A percentile compares a stretch with the other conserved stretches of the same genome.
These are phyloP conservation scores for Bidens hawaiensis DNA, from an alignment of 140 eudicot genomes.

Conservation along the genomic window DNA sequence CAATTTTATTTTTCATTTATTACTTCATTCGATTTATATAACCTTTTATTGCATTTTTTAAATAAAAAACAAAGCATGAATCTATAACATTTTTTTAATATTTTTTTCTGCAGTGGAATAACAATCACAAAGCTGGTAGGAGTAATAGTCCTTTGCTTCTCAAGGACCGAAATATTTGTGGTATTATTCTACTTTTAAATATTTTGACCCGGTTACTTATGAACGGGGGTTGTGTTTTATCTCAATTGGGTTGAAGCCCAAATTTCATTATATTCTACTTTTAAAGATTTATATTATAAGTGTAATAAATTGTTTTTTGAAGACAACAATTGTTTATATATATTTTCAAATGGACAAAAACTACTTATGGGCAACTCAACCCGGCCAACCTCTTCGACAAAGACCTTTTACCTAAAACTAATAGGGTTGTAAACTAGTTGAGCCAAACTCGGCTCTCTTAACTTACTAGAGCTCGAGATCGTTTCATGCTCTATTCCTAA, in stretches of 20 bases:
- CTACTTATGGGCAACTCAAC: not conserved
- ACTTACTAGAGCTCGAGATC: too few relatives aligned
- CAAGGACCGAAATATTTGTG: constrained; percentile 93
- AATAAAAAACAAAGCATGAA: not conserved
- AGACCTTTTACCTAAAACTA: not conserved
- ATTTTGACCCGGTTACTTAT: not conserved
- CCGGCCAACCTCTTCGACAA: not conserved
- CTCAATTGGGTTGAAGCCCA: too few relatives aligned
- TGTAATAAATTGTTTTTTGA: not conserved
- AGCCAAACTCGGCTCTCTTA: too few relatives aligned
- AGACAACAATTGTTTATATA: too few relatives aligned
- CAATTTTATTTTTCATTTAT: constrained; percentile 20
- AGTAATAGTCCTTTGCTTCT: constrained; percentile 88
- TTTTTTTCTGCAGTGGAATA: constrained; percentile 72
- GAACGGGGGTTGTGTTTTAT: too few relatives aligned
- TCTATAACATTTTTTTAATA: not conserved
- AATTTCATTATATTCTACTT: too few relatives aligned
- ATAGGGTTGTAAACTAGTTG: too few relatives aligned
- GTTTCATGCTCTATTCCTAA: too few relatives aligned
- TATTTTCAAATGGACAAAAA: not conserved
- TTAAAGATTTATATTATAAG: not conserved
- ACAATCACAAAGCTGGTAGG: constrained; percentile 95
- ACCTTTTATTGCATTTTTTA: not conserved
- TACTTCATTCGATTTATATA: not conserved
- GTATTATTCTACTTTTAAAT: constrained; percentile 35